Base-by-base conservation (phyloP, 1,139 yeast species). In the Candida sp. region DNA sequence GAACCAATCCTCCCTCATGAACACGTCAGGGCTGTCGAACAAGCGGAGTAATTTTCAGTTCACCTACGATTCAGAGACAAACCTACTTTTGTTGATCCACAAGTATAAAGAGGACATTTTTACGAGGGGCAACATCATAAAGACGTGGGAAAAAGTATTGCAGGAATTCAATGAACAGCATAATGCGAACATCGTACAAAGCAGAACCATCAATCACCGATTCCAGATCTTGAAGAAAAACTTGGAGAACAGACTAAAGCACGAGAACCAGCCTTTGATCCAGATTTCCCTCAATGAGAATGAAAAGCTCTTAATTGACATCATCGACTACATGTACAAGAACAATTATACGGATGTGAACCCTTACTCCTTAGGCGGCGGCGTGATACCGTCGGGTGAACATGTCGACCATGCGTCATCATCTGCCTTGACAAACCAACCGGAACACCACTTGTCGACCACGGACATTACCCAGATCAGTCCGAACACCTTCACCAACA, bases 121-220 rank as follows among this genome's bases (percentile, higher is more conserved):
- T 52, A 66, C 66, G n/a, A 51, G 73, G 43, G 74, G 74, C 2
- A 59, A 63, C 37, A 65, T 68, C 25, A 57, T 68, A 40, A 67
- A 62, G 51, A 69, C 71, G 0, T 69, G 74, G 74, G 64, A 63
- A 26, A 48, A 53, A 6, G 63, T 69, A 7, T 58, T 69, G 25
- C 52, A 53, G 22, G 64, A 66, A 44, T 69, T 68, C 49, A 69
- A 69, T 50, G 51, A 53, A 4, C 52, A 53, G 22, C 57, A 58
- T 44, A 52, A 61, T 28, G 49, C 67, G 33, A 58, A 56, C 17
- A 63, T 69, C 17, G 51, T 67, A 3, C 73, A 69, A 52, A 60
- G 68, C n/a, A 47, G 73, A 42, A 69, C 73, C 7, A 59, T 69
- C 44, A 68, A 63, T 48, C 69, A 68, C 44, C 58, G 73, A 30